Evolutionary conservation across 1,139 yeast genomes (phyloP).

Genomic region (Kodamaea plutei): DNA sequence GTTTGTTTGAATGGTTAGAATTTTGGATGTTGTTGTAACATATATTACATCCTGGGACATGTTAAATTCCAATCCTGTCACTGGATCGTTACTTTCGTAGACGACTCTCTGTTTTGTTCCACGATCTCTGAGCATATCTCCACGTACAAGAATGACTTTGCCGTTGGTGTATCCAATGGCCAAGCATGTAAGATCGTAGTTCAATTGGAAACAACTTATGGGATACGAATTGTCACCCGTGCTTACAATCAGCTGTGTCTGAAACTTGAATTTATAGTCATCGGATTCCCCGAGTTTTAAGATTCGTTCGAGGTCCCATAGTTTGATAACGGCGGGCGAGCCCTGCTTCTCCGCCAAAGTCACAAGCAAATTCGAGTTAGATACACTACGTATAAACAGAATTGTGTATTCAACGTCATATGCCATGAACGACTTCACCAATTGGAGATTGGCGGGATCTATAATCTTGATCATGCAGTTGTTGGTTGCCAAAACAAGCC

Average conservation of each 20-base stretch:
- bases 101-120: constrained; percentile 85
- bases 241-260: constrained; percentile 29
- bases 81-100: constrained; percentile 69
- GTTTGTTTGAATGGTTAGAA: constrained; percentile 70
- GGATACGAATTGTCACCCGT: constrained; percentile 70
- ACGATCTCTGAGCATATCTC: constrained; percentile 82
- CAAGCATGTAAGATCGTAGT: constrained; percentile 56
- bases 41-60: constrained; percentile 46
- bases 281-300: constrained; percentile 19
- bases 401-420: constrained; percentile 64
- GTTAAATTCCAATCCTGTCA: constrained; percentile 68
- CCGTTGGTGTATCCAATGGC: constrained; percentile 91
- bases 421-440: constrained; percentile 52
- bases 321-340: constrained; percentile 57
- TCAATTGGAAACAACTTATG: constrained; percentile 58
- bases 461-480: constrained; percentile 57
- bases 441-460: constrained; percentile 39
- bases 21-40: constrained; percentile 65
- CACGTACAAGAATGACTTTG: constrained; percentile 73
- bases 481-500: constrained; percentile 56
- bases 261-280: constrained; percentile 35
- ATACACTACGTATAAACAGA: constrained; percentile 49
- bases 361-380: constrained; percentile 48
- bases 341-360: constrained; percentile 77
- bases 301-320: constrained; percentile 66